phyloP scores from a whole-genome alignment of 129 eudicot genomes.

The Solidago caesia region DNA sequence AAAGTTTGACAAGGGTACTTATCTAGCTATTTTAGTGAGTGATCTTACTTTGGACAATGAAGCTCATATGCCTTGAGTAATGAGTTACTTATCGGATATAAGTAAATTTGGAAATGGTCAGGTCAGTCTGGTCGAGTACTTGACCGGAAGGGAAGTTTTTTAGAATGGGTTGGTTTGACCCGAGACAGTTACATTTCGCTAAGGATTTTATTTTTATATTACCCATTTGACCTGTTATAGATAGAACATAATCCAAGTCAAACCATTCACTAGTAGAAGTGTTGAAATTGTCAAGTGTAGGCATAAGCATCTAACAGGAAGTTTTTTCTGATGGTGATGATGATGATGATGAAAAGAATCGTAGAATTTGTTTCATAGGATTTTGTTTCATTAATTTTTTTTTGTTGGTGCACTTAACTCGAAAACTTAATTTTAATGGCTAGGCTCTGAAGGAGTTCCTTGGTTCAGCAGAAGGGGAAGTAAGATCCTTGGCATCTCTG shows the following conservation, averaged over 20 bases:
- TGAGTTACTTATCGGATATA: background rate
- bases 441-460: constrained; percentile 90
- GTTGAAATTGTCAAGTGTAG: background rate
- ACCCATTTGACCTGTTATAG: too few species aligned
- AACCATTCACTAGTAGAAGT: background rate
- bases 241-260: too few species aligned
- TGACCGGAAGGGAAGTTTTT: background rate
- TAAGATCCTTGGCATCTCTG: constrained; percentile 74
- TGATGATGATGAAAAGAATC: background rate
- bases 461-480: constrained; percentile 78
- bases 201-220: too few species aligned
- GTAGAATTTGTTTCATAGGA: background rate
- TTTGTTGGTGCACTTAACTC: constrained; percentile 1
- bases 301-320: background rate
- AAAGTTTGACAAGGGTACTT: constrained; percentile 4
- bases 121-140: background rate
- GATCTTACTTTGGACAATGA: background rate
- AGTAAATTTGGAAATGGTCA: background rate
- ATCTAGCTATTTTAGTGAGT: background rate
- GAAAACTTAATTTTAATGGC: background rate
- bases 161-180: background rate
- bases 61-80: background rate
- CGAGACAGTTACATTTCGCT: too few species aligned
- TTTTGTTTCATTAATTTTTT: background rate
- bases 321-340: background rate